Evolutionary conservation across 345 rosid species (phyloP).

Genomic region (Eucalyptus marginata): DNA sequence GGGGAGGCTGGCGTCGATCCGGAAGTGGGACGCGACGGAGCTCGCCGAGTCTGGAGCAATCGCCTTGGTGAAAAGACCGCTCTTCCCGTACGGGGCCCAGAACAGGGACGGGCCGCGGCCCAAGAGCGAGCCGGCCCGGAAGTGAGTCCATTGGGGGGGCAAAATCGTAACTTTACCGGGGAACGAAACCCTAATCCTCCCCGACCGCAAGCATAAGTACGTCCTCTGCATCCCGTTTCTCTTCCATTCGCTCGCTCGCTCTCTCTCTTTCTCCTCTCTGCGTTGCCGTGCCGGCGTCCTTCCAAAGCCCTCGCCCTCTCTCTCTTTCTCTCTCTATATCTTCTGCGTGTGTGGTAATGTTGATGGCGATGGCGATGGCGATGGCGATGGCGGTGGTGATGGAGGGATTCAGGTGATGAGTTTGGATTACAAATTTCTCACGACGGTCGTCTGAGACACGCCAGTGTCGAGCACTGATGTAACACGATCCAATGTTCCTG

Average conservation of each 20-base stretch:
- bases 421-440: constrained; percentile 38
- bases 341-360: background rate
- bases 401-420: constrained; percentile 32
- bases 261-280: too few relatives aligned
- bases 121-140: background rate
- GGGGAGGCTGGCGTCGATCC: background rate
- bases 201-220: background rate
- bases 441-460: constrained; percentile 72
- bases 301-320: background rate
- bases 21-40: background rate
- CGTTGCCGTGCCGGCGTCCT: too few relatives aligned
- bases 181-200: background rate
- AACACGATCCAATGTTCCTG: constrained; percentile 27
- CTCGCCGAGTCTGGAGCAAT: background rate
- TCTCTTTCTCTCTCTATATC: background rate
- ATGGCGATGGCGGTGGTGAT: background rate
- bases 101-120: background rate
- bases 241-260: too few relatives aligned
- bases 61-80: background rate
- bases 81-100: background rate
- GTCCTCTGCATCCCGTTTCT: background rate
- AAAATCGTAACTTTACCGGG: accelerated
- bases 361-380: background rate
- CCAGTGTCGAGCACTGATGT: constrained; percentile 21
- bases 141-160: background rate